Base-by-base conservation (phyloP, 306 rosid genomes). In the Acmispon strigosus region DNA sequence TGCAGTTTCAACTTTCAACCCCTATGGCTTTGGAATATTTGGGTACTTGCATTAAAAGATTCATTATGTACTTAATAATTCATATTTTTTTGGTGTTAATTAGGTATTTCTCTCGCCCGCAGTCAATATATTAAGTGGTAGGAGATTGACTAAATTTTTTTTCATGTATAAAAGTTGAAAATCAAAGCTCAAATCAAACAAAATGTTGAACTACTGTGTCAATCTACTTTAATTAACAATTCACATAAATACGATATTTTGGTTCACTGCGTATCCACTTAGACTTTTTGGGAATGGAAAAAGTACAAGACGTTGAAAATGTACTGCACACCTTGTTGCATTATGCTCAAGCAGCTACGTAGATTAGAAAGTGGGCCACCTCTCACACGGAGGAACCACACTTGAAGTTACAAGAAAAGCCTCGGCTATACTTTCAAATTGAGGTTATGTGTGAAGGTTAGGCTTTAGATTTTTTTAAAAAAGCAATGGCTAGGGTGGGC, bases 241-340 rank as follows among this genome's bases (percentile, higher is more conserved):
- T 59, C 78, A 82, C n/a, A 65, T 64, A 63, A 75, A 74, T 78
- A 75, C 81, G 78, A 66, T 14, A 29, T 50, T 66, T 78, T 20
- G 72, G 59, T 82, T 82, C 69, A 69, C 45, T 19, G 44, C 63
- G 75, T 42, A 70, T 70, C 57, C 41, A 36, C 70, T 47, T 14
- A 54, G 62, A 66, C 66, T 15, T 76, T 78, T 83, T 75, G 84
- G 86, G 81, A 83, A 78, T 37, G 73, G 60, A 75, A 78, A 73
- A 83, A 66, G 81, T 71, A 76, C 62, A 71, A 54, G 57, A 72
- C 13, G 76, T 74, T 75, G 68, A 75, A 70, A 78, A 70, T 75
- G 76, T 79, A 67, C 66, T 66, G 49, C 62, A 70, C 11, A 20
- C n/a, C 17, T 16, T 56, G 76, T 67, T 77, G 65, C 41, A 62